Evolutionary conservation across 192 early-diverging fungal genomes (phyloP).

Genomic region (Oehlia diaphana): DNA sequence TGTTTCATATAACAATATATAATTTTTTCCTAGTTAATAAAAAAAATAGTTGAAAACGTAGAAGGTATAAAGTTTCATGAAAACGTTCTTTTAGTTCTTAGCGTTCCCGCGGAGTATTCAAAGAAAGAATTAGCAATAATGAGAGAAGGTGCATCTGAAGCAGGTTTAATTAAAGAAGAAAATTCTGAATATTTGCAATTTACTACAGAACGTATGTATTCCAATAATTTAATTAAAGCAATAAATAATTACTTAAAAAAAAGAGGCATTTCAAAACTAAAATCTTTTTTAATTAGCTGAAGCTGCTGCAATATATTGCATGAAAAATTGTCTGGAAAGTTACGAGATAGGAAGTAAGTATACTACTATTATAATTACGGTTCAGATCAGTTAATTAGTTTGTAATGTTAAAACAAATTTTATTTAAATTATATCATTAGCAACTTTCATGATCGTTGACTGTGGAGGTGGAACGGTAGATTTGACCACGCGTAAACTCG

Average conservation of each 20-base stretch:
- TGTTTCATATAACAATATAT: neutral
- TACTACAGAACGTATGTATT: conserved; percentile 18
- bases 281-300: neutral
- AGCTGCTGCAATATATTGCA: conserved; percentile 12
- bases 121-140: neutral
- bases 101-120: neutral
- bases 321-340: neutral
- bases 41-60: neutral
- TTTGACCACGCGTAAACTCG: conserved; percentile 22
- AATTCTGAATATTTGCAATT: neutral
- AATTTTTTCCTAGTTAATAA: neutral
- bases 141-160: neutral
- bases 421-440: neutral
- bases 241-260: neutral
- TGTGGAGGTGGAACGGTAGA: conserved; percentile 47
- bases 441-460: conserved; percentile 40
- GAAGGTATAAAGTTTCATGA: neutral
- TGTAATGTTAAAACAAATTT: too few species aligned
- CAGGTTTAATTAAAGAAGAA: neutral
- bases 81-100: neutral
- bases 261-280: neutral
- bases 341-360: neutral
- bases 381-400: too few species aligned
- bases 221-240: neutral
- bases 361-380: too few species aligned